Base-by-base conservation (phyloP, 768 basidiomycete genomes). In the Cantharellus anzutake region DNA sequence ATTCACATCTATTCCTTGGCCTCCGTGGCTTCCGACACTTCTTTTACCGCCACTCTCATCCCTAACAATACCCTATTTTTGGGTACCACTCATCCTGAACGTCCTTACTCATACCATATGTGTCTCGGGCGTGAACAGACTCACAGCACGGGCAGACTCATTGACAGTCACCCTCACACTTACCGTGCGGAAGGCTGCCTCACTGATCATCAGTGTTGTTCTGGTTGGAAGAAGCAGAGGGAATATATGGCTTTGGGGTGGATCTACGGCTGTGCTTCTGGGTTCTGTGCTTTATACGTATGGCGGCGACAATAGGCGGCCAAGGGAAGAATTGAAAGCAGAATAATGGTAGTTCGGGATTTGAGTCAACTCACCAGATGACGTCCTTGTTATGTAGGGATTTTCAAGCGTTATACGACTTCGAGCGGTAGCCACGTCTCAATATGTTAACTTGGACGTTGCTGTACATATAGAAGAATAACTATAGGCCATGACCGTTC, bases 31-130 rank as follows among this genome's bases (percentile, higher is more conserved):
- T 51, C 59, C 60, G 11, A 11, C 52, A 37, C 38, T 37, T 39
- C 37, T 14, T 11, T 56, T 64, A 65, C 58, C 69, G 72, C 68
- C 71, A 65, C 35, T 70, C 60, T 65, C 69, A 16, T 68, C 67
- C 7, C 57, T 79, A 42, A 70, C 72, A 1, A 67, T 90, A 61
- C 89, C 88, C 11, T 64, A 73, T 16, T 76, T 82, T 41, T 76
- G 81, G 65, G 59, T 82, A 11, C 78, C 83, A 3, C 76, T 97
- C 44, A 66, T 77, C 14, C 69, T 86, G 41, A 94, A 93, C 71
- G 83, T 91, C 4, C 60, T 82, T 42, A 93, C 91, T 0, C 89
- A 92, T 67, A 75, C 91, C 3, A 62, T 93, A 4, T 97, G 92
- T 70, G 82, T 85, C 14, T 74, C 86, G 0, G 92, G 92, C 40